Base-by-base conservation (phyloP, 441 rosid genomes). In the Populus hybrid region DNA sequence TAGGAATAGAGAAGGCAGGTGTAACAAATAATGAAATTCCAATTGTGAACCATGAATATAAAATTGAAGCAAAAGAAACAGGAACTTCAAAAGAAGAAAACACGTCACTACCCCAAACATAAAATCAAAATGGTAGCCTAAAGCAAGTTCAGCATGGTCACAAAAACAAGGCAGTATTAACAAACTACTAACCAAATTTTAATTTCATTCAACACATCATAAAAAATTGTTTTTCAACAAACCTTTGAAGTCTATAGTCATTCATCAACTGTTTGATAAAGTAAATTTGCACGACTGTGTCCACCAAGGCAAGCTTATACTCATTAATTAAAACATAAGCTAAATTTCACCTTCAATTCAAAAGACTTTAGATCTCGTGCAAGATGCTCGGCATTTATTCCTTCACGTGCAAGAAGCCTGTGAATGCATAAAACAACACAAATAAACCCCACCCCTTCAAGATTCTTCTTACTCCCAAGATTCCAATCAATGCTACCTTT, bases 361-460 rank as follows among this genome's bases (percentile, higher is more conserved):
- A 95, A 94, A 68, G 99, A 94, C 78, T 93, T 95, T 2, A 95
- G 89, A 88, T 94, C 97, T 28, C 97, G 92, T 32, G 99, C 94
- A 77, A 95, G 95, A 82, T 94, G 99, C 81, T 95, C 99, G 0
- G 97, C 97, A 76, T 95, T 95, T 83, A 95, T 90, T 83, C 99
- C 99, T 83, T 95, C 98, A 35, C 98, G 93, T 34, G 97, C 99
- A 86, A 94, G 98, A 83, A 95, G 86, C 88, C 98, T 95, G 79
- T 36, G 78, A 78, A 73, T 9, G n/a, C 34, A 72, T 73, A 42
- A 21, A 34, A 75, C 61, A 69, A 66, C 36, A 79, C 57, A 28
- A 61, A 57, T 24, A 73, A 57, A 42, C 34, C 24, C 23, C 63
- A 50, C 3, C 6, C 30, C 5, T 5, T n/a, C 40, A 20, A 18